A percentile compares a stretch with the other conserved stretches of the same genome.
These are phyloP conservation scores for Litsea cubeba DNA, from an alignment of 164 flowering plant genomes.

Conservation along the genomic window DNA sequence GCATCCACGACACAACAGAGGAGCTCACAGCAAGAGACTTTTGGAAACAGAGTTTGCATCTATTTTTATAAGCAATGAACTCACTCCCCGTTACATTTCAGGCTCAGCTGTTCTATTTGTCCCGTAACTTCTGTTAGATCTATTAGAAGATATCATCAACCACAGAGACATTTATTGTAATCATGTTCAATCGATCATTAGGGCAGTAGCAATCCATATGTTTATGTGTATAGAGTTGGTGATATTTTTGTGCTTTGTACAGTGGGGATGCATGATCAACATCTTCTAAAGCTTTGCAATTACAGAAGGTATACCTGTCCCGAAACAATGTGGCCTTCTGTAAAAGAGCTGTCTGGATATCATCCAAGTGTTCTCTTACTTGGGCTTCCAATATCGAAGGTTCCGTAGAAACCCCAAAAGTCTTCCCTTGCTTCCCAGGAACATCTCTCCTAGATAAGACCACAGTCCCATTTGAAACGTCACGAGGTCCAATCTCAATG, in stretches of 20 bases:
- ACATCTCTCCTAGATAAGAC: conserved; percentile 90
- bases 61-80: no score
- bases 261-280: no score
- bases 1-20: background rate
- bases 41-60: no score
- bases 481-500: conserved; percentile 96
- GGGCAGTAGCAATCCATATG: no score
- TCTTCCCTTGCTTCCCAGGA: conserved; percentile 93
- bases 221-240: no score
- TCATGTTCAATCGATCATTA: no score
- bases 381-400: conserved; percentile 51
- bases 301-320: conserved; percentile 48
- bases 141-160: no score
- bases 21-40: background rate
- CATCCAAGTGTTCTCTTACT: conserved; percentile 69
- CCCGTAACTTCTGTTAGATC: no score
- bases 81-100: no score
- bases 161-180: no score
- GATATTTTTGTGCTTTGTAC: no score
- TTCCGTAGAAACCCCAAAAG: conserved; percentile 83
- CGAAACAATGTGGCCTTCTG: conserved; percentile 62
- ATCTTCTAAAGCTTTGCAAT: background rate
- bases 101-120: no score
- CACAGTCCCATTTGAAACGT: conserved; percentile 75
- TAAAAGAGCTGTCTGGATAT: conserved; percentile 76